Evolutionary conservation across 345 rosid species (phyloP).

Genomic region (Mangifera indica): DNA sequence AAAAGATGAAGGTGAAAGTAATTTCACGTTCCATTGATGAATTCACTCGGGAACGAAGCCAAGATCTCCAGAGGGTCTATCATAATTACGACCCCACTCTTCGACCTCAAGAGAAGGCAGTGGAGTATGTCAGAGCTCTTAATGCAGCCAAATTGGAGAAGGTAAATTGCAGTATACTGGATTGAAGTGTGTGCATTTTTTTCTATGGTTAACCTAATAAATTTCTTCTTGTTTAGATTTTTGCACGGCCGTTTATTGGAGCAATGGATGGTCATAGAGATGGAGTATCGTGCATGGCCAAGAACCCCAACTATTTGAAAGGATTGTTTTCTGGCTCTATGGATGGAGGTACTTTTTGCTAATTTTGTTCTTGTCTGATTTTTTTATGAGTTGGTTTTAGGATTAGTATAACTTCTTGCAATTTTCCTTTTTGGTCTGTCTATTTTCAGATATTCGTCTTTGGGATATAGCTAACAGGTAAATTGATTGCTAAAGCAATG

Average conservation of each 20-base stretch:
- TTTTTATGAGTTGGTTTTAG: neutral
- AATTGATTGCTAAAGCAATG: neutral
- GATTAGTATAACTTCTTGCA: neutral
- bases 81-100: slow-evolving; percentile 82
- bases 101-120: slow-evolving; percentile 81
- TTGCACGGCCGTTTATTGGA: slow-evolving; percentile 87
- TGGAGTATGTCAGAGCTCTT: slow-evolving; percentile 82
- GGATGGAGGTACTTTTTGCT: slow-evolving; percentile 74
- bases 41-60: slow-evolving; percentile 94
- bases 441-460: slow-evolving; percentile 78
- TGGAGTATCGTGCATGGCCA: slow-evolving; percentile 88
- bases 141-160: slow-evolving; percentile 93
- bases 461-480: slow-evolving; percentile 95
- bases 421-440: slow-evolving; percentile 1
- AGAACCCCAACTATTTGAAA: slow-evolving; percentile 83
- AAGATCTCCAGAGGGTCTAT: slow-evolving; percentile 94
- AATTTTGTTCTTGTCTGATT: neutral
- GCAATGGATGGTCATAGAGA: slow-evolving; percentile 97
- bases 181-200: neutral
- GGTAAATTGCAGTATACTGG: slow-evolving; percentile 29
- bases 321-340: slow-evolving; percentile 88
- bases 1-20: slow-evolving; percentile 69
- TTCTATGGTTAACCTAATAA: neutral
- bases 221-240: slow-evolving; percentile 46
- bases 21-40: slow-evolving; percentile 85